These are phyloP conservation scores for Pseudohalonectria lignicola DNA, from an alignment of 2,329 filamentous ascomycete genomes.

Conservation along the genomic window DNA sequence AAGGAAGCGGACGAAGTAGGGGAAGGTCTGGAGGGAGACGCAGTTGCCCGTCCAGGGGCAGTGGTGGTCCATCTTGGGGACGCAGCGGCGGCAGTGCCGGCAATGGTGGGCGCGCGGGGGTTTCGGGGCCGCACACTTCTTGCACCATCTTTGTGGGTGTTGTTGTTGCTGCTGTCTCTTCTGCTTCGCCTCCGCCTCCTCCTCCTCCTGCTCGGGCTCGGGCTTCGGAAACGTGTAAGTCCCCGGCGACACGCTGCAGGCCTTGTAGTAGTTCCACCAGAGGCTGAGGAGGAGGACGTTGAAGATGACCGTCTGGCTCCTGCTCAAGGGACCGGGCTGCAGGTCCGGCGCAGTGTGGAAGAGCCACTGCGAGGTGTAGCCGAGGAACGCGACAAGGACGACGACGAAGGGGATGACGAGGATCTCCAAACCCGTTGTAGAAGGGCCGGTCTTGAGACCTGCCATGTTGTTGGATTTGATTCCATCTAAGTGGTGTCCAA, in stretches of 20 bases:
- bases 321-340: conserved; percentile 47
- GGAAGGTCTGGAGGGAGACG: conserved; percentile 71
- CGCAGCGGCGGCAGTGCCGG: conserved; percentile 61
- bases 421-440: conserved; percentile 32
- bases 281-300: conserved; percentile 54
- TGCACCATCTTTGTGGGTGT: conserved; percentile 47
- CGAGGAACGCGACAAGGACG: conserved; percentile 55
- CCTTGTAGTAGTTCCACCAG: conserved; percentile 58
- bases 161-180: neutral
- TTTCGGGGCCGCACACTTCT: conserved; percentile 63
- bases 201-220: conserved; percentile 1
- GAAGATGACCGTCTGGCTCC: conserved; percentile 47
- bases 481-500: too few species aligned
- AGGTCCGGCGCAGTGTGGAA: conserved; percentile 50
- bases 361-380: conserved; percentile 62
- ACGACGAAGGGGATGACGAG: conserved; percentile 62
- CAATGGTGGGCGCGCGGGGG: conserved; percentile 75
- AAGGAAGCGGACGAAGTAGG: conserved; percentile 73
- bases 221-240: conserved; percentile 31
- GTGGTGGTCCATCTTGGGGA: conserved; percentile 78
- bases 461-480: conserved; percentile 3
- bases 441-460: conserved; percentile 21
- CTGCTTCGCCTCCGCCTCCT: neutral
- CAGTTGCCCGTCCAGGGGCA: conserved; percentile 81
- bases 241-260: conserved; percentile 47